phyloP scores from a whole-genome alignment of 2,329 filamentous ascomycete species.

The Ophiostoma sp. region DNA sequence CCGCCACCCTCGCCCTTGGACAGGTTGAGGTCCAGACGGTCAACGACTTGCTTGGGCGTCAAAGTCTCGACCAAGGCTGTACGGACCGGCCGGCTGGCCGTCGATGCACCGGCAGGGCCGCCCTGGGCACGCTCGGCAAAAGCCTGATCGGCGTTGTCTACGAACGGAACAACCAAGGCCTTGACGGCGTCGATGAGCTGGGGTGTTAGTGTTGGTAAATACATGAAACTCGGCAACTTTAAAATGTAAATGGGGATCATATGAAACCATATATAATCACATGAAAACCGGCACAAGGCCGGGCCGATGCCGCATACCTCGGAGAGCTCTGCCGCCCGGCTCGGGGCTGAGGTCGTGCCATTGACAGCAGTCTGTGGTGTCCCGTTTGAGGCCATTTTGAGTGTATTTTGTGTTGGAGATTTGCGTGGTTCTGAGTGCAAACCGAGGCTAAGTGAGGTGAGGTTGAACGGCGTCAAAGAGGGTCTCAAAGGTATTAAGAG shows the following conservation, averaged over 20 bases:
- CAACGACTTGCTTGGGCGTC: slow-evolving; percentile 52
- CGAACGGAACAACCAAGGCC: slow-evolving; percentile 63
- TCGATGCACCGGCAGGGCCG: slow-evolving; percentile 40
- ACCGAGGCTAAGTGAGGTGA: background rate
- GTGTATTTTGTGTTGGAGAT: background rate
- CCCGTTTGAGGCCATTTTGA: slow-evolving; percentile 5
- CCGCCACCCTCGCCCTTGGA: slow-evolving; percentile 53
- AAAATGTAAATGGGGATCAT: background rate
- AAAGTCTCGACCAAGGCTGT: slow-evolving; percentile 61
- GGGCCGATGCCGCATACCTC: slow-evolving; percentile 29
- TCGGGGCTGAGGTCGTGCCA: slow-evolving; percentile 19
- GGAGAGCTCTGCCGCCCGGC: slow-evolving; percentile 33
- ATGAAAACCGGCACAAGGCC: background rate
- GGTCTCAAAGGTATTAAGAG: background rate
- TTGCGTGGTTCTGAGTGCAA: background rate
- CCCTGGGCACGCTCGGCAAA: slow-evolving; percentile 49
- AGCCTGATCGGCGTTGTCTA: slow-evolving; percentile 63
- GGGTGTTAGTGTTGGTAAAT: background rate
- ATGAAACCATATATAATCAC: background rate
- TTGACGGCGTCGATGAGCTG: slow-evolving; percentile 67
- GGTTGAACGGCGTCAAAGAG: slow-evolving; percentile 4
- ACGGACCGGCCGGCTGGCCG: slow-evolving; percentile 37
- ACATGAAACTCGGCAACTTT: background rate
- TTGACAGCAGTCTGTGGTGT: slow-evolving; percentile 9
- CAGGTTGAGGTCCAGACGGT: slow-evolving; percentile 54